Base-by-base conservation (phyloP, 2,329 filamentous ascomycete genomes). In the Calonectria naviculata region DNA sequence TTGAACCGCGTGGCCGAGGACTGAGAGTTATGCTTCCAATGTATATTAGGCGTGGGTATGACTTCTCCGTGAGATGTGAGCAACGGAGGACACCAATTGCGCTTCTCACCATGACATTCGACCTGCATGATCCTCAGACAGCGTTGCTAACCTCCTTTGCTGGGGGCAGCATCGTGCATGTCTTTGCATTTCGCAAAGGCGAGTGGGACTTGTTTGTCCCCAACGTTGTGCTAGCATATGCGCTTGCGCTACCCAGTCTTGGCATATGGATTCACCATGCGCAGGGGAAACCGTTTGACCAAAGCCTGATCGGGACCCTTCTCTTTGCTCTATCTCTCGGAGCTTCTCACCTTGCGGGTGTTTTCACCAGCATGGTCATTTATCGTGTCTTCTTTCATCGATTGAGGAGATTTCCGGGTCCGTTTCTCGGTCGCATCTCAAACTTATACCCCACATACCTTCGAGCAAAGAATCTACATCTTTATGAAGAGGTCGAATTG, bases 401-500 rank as follows among this genome's bases (percentile, higher is more conserved):
- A 1, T 44, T 82, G 38, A 74, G 76, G n/a, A 61, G 67, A 3
- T 82, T 80, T 28, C 73, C 79, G 0, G 79, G 80, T 0, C 80
- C 80, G 0, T 79, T 80, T 31, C 15, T 62, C 12, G 79, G 76
- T 19, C 73, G 75, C 6, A 54, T 78, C n/a, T 80, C 75, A 7
- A 80, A 78, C 15, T 72, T 73, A 3, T 76, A 77, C 47, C 64
- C 76, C 8, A 79, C 79, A 1, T 69, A 47, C 5, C 75, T 75
- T 8, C 72, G 71, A 9, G 62, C 72, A 5, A 78, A 74, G 69
- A 74, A 75, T 2, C 36, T 76, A 1, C 79, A 75, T 4, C 70
- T 79, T 2, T 79, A 71, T 47, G 47, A 74, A 6, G 78, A 82
- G 38, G 34, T 82, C 74, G 7, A 79, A 76, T 3, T 28, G 8